Conservation (phyloP, 2,329 filamentous ascomycete species). For the Pseudodiploospora longispora region DNA sequence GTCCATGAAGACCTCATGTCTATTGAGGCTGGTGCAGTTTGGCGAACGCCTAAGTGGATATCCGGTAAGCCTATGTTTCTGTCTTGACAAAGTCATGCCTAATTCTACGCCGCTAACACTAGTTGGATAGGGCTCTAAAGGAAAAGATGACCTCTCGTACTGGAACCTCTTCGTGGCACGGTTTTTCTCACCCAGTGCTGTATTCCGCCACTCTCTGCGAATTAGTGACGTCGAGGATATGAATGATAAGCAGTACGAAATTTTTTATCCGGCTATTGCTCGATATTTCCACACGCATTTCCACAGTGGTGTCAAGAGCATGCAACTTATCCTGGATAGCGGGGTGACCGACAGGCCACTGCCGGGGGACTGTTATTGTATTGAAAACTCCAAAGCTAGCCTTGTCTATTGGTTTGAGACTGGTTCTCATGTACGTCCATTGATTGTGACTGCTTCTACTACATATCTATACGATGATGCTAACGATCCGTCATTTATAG, state of each 20-base stretch:
- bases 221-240: conserved; percentile 46
- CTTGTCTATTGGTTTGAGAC: conserved; percentile 87
- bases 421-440: conserved; percentile 62
- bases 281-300: conserved; percentile 89
- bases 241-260: conserved; percentile 75
- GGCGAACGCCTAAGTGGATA: conserved; percentile 54
- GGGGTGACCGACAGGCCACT: conserved; percentile 46
- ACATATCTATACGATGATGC: not conserved
- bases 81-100: not conserved
- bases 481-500: conserved; percentile 35
- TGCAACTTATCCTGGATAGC: conserved; percentile 78
- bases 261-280: conserved; percentile 70
- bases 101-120: conserved; percentile 1
- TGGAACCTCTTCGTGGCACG: conserved; percentile 74
- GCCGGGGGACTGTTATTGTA: conserved; percentile 58
- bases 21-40: conserved; percentile 55
- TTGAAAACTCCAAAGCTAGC: conserved; percentile 69
- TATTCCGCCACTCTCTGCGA: conserved; percentile 66
- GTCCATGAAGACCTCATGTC: conserved; percentile 46
- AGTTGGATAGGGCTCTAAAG: conserved; percentile 41
- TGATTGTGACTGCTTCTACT: not conserved
- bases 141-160: conserved; percentile 60
- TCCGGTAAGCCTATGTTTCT: conserved; percentile 32
- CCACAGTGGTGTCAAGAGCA: conserved; percentile 73
- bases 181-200: conserved; percentile 69